These are phyloP conservation scores for Ogataea sp. DNA, from an alignment of 805 yeast species.

Conservation along the genomic window DNA sequence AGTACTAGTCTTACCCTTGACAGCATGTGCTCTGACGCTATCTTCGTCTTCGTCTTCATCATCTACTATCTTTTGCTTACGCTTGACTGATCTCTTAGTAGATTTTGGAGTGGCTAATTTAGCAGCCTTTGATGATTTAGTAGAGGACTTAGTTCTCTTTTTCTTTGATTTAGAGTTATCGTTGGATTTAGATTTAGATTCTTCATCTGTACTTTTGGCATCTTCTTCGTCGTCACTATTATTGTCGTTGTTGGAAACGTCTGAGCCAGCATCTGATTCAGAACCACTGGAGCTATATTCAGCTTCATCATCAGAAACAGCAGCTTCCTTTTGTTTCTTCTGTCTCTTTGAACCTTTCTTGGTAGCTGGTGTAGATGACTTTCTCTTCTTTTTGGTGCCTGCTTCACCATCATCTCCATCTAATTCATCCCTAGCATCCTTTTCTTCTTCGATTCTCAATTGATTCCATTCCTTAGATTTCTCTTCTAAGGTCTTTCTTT, in stretches of 20 bases:
- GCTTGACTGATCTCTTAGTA: not conserved
- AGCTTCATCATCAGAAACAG: constrained; percentile 38
- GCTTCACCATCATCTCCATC: constrained; percentile 27
- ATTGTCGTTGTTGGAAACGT: constrained; percentile 4
- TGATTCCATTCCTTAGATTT: constrained; percentile 51
- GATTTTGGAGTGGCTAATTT: no score
- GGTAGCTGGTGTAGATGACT: constrained; percentile 9
- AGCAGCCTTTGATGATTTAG: no score
- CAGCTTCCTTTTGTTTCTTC: constrained; percentile 19
- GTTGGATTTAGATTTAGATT: no score
- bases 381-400: constrained; percentile 20
- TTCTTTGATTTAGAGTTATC: not conserved
- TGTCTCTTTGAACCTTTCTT: constrained; percentile 12
- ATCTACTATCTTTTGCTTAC: not conserved
- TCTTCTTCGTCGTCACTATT: constrained; percentile 9
- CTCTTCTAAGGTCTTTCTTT: constrained; percentile 43
- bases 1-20: constrained; percentile 14
- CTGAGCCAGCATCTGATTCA: constrained; percentile 6
- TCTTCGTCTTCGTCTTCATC: constrained; percentile 3
- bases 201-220: constrained; percentile 3
- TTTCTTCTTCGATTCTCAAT: constrained; percentile 25
- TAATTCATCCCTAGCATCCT: constrained; percentile 25
- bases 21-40: not conserved
- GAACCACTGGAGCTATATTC: constrained; percentile 16
- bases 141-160: not conserved